These are phyloP conservation scores for Starmerella floris DNA, from an alignment of 805 yeast genomes.

Conservation along the genomic window DNA sequence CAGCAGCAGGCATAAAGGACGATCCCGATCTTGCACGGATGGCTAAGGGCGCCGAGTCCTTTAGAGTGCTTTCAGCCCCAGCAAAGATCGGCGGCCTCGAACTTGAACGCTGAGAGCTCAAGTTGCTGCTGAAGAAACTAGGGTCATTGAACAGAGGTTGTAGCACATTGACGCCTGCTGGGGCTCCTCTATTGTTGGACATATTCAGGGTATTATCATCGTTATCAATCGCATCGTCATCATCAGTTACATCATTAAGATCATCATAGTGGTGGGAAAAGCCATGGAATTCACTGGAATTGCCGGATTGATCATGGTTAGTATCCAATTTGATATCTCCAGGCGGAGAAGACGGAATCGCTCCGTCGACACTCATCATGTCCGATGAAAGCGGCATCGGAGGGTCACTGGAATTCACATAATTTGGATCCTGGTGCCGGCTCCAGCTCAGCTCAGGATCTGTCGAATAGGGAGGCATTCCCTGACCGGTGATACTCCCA, in stretches of 20 bases:
- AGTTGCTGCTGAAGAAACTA: too few species aligned
- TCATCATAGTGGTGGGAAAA: too few species aligned
- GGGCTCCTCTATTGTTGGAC: not conserved
- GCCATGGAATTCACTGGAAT: too few species aligned
- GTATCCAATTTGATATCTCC: not conserved
- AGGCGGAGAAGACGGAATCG: conserved; percentile 17
- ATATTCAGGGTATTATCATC: not conserved
- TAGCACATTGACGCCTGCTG: not conserved
- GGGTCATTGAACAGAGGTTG: not conserved
- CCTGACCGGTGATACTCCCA: not conserved
- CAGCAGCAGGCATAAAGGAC: not conserved
- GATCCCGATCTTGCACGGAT: not conserved
- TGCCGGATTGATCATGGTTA: not conserved
- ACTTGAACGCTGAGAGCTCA: not conserved
- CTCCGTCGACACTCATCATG: not conserved
- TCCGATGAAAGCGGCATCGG: conserved; percentile 1
- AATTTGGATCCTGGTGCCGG: conserved; percentile 14
- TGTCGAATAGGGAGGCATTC: conserved; percentile 12
- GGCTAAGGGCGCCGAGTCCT: not conserved
- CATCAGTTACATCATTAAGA: conserved; percentile 4
- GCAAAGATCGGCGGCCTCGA: not conserved
- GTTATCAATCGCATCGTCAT: conserved; percentile 6
- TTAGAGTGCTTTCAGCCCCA: not conserved
- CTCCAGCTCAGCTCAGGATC: conserved; percentile 12
- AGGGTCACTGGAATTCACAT: conserved; percentile 12